Conservation (phyloP, 1,284 basidiomycete species). For the Rhodotorula sp. region DNA sequence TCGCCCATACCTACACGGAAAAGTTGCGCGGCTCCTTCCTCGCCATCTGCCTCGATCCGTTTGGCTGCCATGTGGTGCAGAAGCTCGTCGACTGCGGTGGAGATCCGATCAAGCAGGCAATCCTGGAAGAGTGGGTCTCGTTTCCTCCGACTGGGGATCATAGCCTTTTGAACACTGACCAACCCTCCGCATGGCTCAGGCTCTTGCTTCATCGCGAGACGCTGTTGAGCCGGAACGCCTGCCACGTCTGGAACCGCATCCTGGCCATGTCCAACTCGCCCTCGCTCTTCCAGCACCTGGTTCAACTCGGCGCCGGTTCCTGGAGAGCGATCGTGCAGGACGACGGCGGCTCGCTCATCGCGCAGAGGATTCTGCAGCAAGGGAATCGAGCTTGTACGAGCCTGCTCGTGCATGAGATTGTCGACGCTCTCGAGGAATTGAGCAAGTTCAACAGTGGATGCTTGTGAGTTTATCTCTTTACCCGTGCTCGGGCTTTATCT, state of each 20-base stretch:
- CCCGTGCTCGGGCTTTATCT: neutral
- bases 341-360: conserved; percentile 30
- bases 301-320: conserved; percentile 3
- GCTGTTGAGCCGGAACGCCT: conserved; percentile 8
- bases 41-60: conserved; percentile 29
- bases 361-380: conserved; percentile 35
- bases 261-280: conserved; percentile 30
- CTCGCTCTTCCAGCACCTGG: conserved; percentile 24
- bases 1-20: conserved; percentile 4
- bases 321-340: conserved; percentile 31
- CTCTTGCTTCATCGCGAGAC: conserved; percentile 17
- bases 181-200: neutral
- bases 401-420: conserved; percentile 21
- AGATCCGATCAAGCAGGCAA: conserved; percentile 8
- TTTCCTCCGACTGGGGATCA: neutral
- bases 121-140: conserved; percentile 25
- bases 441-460: conserved; percentile 22
- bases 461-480: conserved; percentile 15
- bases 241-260: conserved; percentile 34
- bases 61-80: conserved; percentile 38
- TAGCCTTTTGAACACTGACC: too few species aligned
- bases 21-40: conserved; percentile 13
- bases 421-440: conserved; percentile 8
- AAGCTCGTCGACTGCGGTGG: conserved; percentile 36
- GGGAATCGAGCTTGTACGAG: conserved; percentile 21